phyloP scores from a whole-genome alignment of 2,329 filamentous ascomycete species.

The Atkinsonella hypoxylon region DNA sequence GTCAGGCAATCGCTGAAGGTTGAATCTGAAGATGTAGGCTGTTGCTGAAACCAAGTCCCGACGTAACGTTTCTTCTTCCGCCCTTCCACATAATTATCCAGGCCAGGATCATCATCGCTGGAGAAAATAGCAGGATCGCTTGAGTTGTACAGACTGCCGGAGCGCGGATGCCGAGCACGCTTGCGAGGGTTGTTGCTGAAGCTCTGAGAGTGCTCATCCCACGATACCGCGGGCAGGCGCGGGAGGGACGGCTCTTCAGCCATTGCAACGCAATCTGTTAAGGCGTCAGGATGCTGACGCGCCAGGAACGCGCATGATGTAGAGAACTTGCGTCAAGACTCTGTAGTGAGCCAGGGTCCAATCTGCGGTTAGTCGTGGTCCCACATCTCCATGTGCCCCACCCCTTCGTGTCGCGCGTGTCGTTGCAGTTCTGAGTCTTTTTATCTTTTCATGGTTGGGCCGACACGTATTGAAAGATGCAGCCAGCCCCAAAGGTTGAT shows the following conservation, averaged over 20 bases:
- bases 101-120: conserved; percentile 56
- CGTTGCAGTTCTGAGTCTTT: no score
- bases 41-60: conserved; percentile 57
- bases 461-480: no score
- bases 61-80: conserved; percentile 50
- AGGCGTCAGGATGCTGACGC: not conserved
- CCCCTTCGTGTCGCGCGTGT: not conserved
- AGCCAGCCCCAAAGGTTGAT: no score
- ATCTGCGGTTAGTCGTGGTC: not conserved
- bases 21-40: conserved; percentile 37
- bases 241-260: conserved; percentile 31
- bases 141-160: conserved; percentile 37
- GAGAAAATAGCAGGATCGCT: conserved; percentile 63
- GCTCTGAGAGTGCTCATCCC: conserved; percentile 26
- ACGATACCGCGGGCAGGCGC: conserved; percentile 24
- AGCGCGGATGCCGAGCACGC: conserved; percentile 21
- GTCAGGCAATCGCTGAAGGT: conserved; percentile 28
- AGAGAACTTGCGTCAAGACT: not conserved
- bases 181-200: conserved; percentile 29
- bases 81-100: conserved; percentile 50
- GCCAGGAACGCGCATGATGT: conserved; percentile 3
- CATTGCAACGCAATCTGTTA: conserved; percentile 14
- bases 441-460: no score
- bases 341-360: not conserved
- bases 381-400: not conserved